Percentiles rank a stretch among this genome's conserved stretches.
Conservation (phyloP, 768 basidiomycete genomes). For the Auriculariales sp. region DNA sequence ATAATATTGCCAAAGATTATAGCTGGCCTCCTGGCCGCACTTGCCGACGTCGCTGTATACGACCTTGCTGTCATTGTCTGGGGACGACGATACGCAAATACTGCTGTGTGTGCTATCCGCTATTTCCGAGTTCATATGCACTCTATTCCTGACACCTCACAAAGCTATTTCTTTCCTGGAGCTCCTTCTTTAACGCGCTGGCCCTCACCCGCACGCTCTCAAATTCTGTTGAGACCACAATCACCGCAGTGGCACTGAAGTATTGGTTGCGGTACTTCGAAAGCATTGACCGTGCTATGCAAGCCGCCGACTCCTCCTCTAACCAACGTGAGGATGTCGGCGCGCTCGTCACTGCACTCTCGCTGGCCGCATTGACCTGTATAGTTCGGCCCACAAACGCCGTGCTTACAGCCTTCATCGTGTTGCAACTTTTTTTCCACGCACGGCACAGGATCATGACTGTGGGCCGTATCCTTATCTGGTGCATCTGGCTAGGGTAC, state of each 20-base stretch:
- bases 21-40: conserved; percentile 62
- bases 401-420: conserved; percentile 71
- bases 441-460: too few species aligned
- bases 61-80: conserved; percentile 42
- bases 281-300: conserved; percentile 7
- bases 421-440: conserved; percentile 30
- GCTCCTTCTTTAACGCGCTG: conserved; percentile 78
- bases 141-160: background rate
- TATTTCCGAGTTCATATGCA: background rate
- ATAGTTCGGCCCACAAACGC: conserved; percentile 80
- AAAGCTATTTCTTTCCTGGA: conserved; percentile 66
- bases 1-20: conserved; percentile 59
- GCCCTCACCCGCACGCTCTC: conserved; percentile 79
- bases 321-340: too few species aligned
- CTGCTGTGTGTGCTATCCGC: conserved; percentile 39
- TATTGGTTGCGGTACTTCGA: conserved; percentile 36
- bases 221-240: conserved; percentile 82
- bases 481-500: background rate
- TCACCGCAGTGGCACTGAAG: conserved; percentile 63
- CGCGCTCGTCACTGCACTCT: conserved; percentile 23
- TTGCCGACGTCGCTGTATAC: conserved; percentile 65
- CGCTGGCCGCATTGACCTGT: conserved; percentile 64
- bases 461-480: background rate
- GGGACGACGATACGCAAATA: conserved; percentile 40
- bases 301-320: background rate